Percentiles rank a stretch among this genome's conserved stretches.
Conservation (phyloP, 768 basidiomycete species). For the Leucocoprinus sp. region DNA sequence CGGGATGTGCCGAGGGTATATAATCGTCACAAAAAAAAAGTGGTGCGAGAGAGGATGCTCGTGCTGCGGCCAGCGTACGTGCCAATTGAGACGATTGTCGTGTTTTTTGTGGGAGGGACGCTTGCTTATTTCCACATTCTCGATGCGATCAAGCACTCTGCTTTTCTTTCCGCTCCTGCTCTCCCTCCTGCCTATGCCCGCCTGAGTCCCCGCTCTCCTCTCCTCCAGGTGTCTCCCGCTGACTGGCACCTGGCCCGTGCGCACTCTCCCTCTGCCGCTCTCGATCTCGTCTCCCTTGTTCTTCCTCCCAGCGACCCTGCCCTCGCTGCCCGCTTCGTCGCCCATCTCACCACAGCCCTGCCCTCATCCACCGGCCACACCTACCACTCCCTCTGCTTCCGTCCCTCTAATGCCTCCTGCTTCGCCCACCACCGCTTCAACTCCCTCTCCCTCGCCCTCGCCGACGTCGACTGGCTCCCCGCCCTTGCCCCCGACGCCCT, state of each 20-base stretch:
- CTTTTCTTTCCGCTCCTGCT: constrained; percentile 57
- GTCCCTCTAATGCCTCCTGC: constrained; percentile 16
- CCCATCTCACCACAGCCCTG: constrained; percentile 35
- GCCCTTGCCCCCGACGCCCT: constrained; percentile 21
- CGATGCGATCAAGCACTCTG: constrained; percentile 80
- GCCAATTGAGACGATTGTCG: constrained; percentile 86
- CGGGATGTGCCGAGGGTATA: too few species aligned
- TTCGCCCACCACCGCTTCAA: constrained; percentile 22
- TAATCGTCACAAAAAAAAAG: too few species aligned
- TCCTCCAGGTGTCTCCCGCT: too few species aligned
- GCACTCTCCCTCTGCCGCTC: too few species aligned
- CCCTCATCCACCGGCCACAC: constrained; percentile 33
- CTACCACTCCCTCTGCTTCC: constrained; percentile 49
- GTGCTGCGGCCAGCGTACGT: constrained; percentile 66
- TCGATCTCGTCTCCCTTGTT: too few species aligned
- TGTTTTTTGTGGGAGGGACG: constrained; percentile 82
- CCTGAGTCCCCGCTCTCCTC: too few species aligned
- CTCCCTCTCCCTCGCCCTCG: constrained; percentile 38
- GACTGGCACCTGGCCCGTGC: constrained; percentile 64
- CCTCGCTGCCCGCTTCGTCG: too few species aligned
- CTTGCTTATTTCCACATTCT: constrained; percentile 94
- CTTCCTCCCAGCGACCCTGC: constrained; percentile 21
- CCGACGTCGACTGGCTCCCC: constrained; percentile 44
- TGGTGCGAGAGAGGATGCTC: too few species aligned
- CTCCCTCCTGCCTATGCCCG: constrained; percentile 51